phyloP scores from a whole-genome alignment of 805 yeast genomes.

The Yamadazyma tumulicola region DNA sequence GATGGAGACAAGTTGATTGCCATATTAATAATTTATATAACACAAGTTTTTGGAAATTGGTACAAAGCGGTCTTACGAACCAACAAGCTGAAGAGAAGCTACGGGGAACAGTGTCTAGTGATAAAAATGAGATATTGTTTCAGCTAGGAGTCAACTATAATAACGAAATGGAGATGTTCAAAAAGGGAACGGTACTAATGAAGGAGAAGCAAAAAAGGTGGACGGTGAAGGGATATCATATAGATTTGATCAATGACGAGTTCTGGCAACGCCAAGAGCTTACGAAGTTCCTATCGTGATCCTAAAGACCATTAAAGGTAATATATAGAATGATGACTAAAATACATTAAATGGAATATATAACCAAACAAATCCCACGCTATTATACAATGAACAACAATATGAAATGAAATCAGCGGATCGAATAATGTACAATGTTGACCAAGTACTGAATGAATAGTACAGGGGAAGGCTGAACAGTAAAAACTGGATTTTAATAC shows the following conservation, averaged over 20 bases:
- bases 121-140: slow-evolving; percentile 86
- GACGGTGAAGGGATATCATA: slow-evolving; percentile 43
- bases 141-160: slow-evolving; percentile 86
- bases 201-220: slow-evolving; percentile 57
- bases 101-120: slow-evolving; percentile 74
- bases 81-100: slow-evolving; percentile 77
- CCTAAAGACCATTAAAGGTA: not conserved
- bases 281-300: not conserved
- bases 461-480: no score
- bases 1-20: slow-evolving; percentile 96
- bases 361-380: no score
- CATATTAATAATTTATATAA: slow-evolving; percentile 94
- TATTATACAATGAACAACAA: no score
- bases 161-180: slow-evolving; percentile 81
- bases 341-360: no score
- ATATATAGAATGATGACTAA: no score
- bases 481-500: no score
- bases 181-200: slow-evolving; percentile 71
- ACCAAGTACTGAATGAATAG: no score
- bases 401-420: no score
- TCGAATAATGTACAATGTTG: no score
- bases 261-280: slow-evolving; percentile 49
- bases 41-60: slow-evolving; percentile 88
- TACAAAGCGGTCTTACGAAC: slow-evolving; percentile 59
- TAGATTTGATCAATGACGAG: slow-evolving; percentile 59